Evolutionary conservation across 331 rosid species (phyloP), one percentile per base, ranked within the genome.

Genomic region (Cydonia oblonga): DNA sequence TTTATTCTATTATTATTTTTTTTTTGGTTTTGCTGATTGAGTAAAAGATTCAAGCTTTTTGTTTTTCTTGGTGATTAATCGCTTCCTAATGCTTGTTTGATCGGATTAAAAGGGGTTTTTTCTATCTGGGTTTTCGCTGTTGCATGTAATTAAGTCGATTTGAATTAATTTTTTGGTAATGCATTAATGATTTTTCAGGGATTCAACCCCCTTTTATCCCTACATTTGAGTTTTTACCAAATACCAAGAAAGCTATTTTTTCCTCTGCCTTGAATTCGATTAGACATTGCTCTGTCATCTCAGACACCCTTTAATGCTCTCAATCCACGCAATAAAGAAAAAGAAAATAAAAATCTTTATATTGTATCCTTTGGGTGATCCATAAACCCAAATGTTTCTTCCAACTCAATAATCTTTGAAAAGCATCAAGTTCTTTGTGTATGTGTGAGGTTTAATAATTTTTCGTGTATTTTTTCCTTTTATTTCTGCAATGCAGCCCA

Each of bases 281-380:
- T 62, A 52, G 81, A 74, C 78, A 73, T 77, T 70, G 66, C 75
- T 20, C 67, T 64, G 73, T 69, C 69, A 40, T 73, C 44, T 56
- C 74, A 32, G 76, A 59, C 54, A 32, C 74, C 76, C 64, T 20
- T 84, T 40, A 66, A 44, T 76, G 84, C 60, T 62, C 71, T 53
- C 0, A 49, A 68, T 68, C 51, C 57, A 38, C 18, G 26, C 52
- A 44, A 25, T 59, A 64, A 16, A 23, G 62, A 24, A 9, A 69
- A 63, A 29, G 32, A 52, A 56, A 53, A 16, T 75, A 9, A 49
- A 49, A 49, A 4, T 20, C 28, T 30, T 64, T 33, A 32, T 33
- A 5, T 5, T 5, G 9, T 10, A 38, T n/a, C 18, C 9, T 3
- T 64, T 64, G 25, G 46, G 51, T 10, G 49, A 64, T 33, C 49